Evolutionary conservation across 2,329 filamentous ascomycete species (phyloP).

Genomic region (Arthrobotrys musiformis): DNA sequence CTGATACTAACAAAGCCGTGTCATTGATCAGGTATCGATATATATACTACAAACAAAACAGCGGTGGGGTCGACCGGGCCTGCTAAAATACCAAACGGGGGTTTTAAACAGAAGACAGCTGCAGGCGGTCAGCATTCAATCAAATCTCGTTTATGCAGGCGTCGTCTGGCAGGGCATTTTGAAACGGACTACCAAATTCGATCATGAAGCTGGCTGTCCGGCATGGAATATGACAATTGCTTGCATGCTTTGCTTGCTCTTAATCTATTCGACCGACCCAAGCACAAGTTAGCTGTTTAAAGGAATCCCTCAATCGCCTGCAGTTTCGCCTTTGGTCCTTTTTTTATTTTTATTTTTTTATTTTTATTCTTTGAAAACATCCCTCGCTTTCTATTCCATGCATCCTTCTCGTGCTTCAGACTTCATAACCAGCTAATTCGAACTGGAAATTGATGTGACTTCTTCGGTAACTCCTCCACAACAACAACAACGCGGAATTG

Average conservation of each 20-base stretch:
- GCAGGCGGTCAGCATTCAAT: slow-evolving; percentile 34
- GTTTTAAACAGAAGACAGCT: too few species aligned
- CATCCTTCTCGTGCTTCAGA: background rate
- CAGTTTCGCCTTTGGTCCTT: background rate
- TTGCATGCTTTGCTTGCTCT: background rate
- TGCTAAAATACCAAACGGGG: slow-evolving; percentile 24
- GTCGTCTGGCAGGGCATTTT: slow-evolving; percentile 44
- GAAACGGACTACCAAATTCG: slow-evolving; percentile 50
- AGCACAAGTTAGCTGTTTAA: background rate
- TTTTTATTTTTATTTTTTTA: too few species aligned
- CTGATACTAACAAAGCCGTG: too few species aligned
- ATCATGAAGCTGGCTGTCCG: slow-evolving; percentile 1
- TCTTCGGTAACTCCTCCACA: slow-evolving; percentile 7
- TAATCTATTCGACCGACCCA: slow-evolving; percentile 5
- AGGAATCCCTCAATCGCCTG: background rate
- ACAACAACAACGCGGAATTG: slow-evolving; percentile 1
- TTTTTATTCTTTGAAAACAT: background rate
- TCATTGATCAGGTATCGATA: too few species aligned
- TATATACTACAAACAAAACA: too few species aligned
- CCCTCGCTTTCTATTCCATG: background rate
- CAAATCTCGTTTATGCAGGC: slow-evolving; percentile 56
- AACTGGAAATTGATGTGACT: slow-evolving; percentile 43
- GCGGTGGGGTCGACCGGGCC: slow-evolving; percentile 7
- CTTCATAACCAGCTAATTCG: too few species aligned
- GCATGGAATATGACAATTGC: background rate